A percentile compares a stretch with the other conserved stretches of the same genome.
These are phyloP conservation scores for Hydnomerulius pinastri DNA, from an alignment of 768 basidiomycete genomes.

Conservation along the genomic window DNA sequence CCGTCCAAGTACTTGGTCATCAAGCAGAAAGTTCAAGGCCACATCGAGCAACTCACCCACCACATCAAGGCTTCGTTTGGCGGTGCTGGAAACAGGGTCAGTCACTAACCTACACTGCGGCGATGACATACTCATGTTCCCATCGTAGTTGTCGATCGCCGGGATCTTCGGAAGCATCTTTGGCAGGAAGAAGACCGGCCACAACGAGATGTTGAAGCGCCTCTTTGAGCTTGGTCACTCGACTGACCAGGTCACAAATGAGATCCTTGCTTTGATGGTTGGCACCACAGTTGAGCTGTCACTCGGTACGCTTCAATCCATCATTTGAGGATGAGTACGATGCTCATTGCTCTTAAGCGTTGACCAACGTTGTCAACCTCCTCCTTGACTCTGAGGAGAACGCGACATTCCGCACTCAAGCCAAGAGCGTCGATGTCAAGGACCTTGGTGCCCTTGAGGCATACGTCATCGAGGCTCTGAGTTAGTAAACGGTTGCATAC, in stretches of 20 bases:
- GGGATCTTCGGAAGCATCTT: slow-evolving; percentile 54
- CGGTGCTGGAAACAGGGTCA: slow-evolving; percentile 45
- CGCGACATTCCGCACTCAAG: slow-evolving; percentile 38
- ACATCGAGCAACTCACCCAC: slow-evolving; percentile 54
- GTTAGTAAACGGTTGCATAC: slow-evolving; percentile 43
- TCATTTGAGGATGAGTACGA: not conserved
- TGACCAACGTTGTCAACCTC: slow-evolving; percentile 66
- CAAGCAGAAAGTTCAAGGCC: slow-evolving; percentile 48
- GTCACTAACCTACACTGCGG: slow-evolving; percentile 3
- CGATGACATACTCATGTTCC: not conserved
- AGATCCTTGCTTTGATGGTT: slow-evolving; percentile 70
- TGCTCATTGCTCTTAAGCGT: slow-evolving; percentile 31
- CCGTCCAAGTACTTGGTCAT: slow-evolving; percentile 57
- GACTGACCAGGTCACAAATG: slow-evolving; percentile 65
- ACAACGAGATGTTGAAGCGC: slow-evolving; percentile 55
- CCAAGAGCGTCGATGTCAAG: slow-evolving; percentile 31
- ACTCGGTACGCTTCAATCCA: slow-evolving; percentile 51
- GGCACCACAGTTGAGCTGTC: slow-evolving; percentile 67
- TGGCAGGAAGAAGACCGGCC: slow-evolving; percentile 40
- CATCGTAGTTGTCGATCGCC: slow-evolving; percentile 30
- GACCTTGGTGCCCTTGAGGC: slow-evolving; percentile 48
- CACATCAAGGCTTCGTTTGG: slow-evolving; percentile 58
- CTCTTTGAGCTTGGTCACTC: slow-evolving; percentile 58
- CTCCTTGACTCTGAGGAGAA: slow-evolving; percentile 56
- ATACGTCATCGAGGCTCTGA: slow-evolving; percentile 67